Conservation (phyloP, 495 filamentous ascomycete genomes). For the Trichocladium antarcticum region DNA sequence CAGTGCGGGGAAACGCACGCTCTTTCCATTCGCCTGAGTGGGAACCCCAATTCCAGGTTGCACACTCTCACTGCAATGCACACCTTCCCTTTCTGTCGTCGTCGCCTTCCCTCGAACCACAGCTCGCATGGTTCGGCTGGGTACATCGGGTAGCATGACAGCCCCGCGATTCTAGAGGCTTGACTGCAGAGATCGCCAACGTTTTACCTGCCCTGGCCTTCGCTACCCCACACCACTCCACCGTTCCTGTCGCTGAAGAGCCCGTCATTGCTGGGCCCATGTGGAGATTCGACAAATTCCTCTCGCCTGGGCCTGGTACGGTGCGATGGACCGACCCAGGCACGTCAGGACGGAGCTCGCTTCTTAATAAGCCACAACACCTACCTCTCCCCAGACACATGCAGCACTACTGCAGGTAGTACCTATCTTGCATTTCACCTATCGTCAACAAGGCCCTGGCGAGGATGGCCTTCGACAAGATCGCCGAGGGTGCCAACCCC, state of each 20-base stretch:
- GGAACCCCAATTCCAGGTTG: too few relatives aligned
- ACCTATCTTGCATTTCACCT: background rate
- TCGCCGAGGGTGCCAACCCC: background rate
- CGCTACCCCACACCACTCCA: constrained; percentile 1
- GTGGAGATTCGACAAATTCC: background rate
- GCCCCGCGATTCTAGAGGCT: background rate
- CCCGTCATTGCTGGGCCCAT: constrained; percentile 1
- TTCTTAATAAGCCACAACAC: too few relatives aligned
- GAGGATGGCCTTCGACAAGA: constrained; percentile 12
- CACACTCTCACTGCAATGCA: background rate
- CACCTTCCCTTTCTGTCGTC: constrained; percentile 1
- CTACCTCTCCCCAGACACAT: background rate
- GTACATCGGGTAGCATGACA: too few relatives aligned
- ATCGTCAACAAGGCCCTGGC: too few relatives aligned
- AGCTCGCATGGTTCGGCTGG: background rate
- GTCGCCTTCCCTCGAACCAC: background rate
- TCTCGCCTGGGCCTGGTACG: background rate
- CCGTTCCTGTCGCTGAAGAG: background rate
- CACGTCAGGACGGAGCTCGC: background rate
- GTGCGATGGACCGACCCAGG: background rate
- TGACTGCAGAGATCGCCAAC: background rate
- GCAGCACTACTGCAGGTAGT: background rate
- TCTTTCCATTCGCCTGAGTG: too few relatives aligned
- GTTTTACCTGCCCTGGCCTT: background rate
- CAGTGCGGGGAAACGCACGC: too few relatives aligned